Evolutionary conservation across 2,329 filamentous ascomycete genomes (phyloP).

Genomic region (Keithomyces neogunnii): DNA sequence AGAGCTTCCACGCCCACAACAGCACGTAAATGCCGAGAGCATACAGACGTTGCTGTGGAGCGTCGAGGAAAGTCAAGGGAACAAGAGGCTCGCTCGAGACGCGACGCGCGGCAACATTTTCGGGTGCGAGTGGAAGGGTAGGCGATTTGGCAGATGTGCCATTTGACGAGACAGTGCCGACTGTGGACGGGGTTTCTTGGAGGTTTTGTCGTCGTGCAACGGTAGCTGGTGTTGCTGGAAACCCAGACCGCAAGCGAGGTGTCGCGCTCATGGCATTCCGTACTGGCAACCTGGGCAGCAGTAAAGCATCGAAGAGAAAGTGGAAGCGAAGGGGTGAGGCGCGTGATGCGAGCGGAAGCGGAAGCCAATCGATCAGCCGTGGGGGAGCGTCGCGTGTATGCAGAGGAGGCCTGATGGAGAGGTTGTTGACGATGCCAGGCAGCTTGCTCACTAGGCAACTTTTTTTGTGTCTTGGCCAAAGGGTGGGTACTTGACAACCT

Average conservation of each 20-base stretch:
- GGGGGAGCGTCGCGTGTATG: neutral
- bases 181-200: constrained; percentile 24
- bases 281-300: constrained; percentile 13
- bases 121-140: constrained; percentile 39
- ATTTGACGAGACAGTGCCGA: constrained; percentile 20
- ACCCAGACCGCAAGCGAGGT: constrained; percentile 75
- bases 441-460: neutral
- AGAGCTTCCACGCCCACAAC: constrained; percentile 74
- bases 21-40: constrained; percentile 69
- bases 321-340: neutral
- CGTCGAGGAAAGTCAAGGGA: constrained; percentile 73
- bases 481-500: too few species aligned
- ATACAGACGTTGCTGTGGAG: constrained; percentile 84
- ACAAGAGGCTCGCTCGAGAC: constrained; percentile 56
- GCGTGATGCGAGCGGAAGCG: neutral
- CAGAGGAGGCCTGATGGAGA: neutral
- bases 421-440: neutral
- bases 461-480: neutral
- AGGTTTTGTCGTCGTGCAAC: constrained; percentile 26
- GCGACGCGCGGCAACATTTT: constrained; percentile 22
- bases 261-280: constrained; percentile 74
- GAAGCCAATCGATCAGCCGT: neutral
- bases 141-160: constrained; percentile 22
- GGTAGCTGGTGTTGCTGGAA: constrained; percentile 63
- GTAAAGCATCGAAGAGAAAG: constrained; percentile 6